Percentiles rank a stretch among this genome's conserved stretches.
Evolutionary conservation across 768 basidiomycete species (phyloP).

Genomic region (Mycena capillaripes): DNA sequence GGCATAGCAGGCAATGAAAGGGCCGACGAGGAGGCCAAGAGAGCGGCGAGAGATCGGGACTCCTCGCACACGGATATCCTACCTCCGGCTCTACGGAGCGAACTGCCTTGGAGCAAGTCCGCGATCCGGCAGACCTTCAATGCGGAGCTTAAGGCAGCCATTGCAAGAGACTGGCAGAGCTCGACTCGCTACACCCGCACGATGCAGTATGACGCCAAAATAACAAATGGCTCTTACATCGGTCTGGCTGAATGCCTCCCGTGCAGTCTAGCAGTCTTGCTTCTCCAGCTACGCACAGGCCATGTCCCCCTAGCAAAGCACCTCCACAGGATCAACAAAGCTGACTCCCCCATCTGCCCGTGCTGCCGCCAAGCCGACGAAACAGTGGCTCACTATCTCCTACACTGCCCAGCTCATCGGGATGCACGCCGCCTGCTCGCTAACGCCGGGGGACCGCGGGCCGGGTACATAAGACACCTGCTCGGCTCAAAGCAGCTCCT

Average conservation of each 20-base stretch:
- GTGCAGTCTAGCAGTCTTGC: slow-evolving; percentile 32
- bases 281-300: slow-evolving; percentile 47
- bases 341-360: slow-evolving; percentile 36
- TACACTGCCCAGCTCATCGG: slow-evolving; percentile 29
- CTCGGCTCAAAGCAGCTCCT: neutral
- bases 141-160: neutral
- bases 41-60: slow-evolving; percentile 16
- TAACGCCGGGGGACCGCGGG: neutral
- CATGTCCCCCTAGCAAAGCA: slow-evolving; percentile 46
- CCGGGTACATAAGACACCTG: neutral
- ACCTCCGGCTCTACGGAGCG: neutral
- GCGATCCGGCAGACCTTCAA: neutral
- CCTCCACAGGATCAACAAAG: slow-evolving; percentile 39
- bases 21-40: slow-evolving; percentile 37
- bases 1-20: slow-evolving; percentile 37
- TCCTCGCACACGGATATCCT: neutral
- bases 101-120: neutral
- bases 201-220: slow-evolving; percentile 11
- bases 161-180: neutral
- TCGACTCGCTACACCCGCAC: slow-evolving; percentile 7
- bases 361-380: slow-evolving; percentile 32
- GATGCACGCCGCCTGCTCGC: neutral
- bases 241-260: neutral
- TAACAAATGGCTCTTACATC: neutral
- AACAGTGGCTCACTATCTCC: slow-evolving; percentile 34